Percentiles rank a stretch among this genome's conserved stretches.
Evolutionary conservation across 163 green algal species (phyloP).

Genomic region (Scenedesmus sp.): DNA sequence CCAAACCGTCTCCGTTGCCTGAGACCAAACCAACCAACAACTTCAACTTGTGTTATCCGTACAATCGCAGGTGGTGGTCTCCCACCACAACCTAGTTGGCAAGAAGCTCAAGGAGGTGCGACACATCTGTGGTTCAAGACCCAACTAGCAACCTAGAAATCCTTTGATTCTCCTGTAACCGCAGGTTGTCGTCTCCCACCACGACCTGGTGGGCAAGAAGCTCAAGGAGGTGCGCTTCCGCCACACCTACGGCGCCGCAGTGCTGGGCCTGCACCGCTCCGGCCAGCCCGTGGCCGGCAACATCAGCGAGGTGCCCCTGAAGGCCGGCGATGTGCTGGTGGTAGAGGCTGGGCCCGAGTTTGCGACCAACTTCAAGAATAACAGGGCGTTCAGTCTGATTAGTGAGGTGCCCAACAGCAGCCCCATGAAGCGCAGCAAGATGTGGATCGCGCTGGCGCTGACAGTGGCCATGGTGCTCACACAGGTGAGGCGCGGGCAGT

Average conservation of each 20-base stretch:
- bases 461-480: constrained; percentile 62
- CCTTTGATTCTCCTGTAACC: constrained; percentile 21
- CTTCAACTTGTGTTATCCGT: no score
- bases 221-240: constrained; percentile 75
- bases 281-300: constrained; percentile 48
- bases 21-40: no score
- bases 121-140: no score
- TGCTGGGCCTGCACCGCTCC: constrained; percentile 82
- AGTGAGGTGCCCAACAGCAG: constrained; percentile 56
- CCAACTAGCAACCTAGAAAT: background rate
- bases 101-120: constrained; percentile 61
- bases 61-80: constrained; percentile 66
- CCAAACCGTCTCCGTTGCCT: background rate
- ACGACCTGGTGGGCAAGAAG: constrained; percentile 64
- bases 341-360: constrained; percentile 75
- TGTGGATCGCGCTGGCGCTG: constrained; percentile 50
- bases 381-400: constrained; percentile 75
- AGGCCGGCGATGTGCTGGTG: constrained; percentile 82
- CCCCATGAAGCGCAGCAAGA: constrained; percentile 50
- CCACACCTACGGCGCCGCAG: constrained; percentile 78
- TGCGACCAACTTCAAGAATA: constrained; percentile 64
- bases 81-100: constrained; percentile 64
- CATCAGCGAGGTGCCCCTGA: constrained; percentile 72
- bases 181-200: constrained; percentile 67
- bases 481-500: constrained; percentile 28